Percentiles rank a stretch among this genome's conserved stretches.
Evolutionary conservation across 306 rosid species (phyloP).

Genomic region (Lotus japonicus): DNA sequence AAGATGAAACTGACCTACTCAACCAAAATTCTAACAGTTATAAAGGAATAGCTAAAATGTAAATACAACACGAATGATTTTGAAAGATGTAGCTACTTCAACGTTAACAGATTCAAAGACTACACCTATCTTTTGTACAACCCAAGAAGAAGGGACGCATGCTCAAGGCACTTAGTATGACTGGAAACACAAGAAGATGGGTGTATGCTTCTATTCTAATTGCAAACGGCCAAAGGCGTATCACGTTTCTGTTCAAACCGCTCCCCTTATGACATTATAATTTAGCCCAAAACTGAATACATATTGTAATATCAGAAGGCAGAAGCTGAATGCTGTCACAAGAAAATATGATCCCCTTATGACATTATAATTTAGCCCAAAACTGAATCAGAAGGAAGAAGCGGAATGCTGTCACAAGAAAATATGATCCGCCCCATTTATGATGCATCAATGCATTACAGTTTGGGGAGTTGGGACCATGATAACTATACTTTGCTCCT

Average conservation of each 20-base stretch:
- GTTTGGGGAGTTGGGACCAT: background rate
- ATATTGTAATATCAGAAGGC: background rate
- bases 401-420: background rate
- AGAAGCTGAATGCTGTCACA: background rate
- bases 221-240: background rate
- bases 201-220: background rate
- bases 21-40: background rate
- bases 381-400: background rate
- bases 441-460: background rate
- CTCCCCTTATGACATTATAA: background rate
- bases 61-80: conserved; percentile 9
- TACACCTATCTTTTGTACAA: background rate
- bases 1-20: too few species aligned
- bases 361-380: background rate
- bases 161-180: too few species aligned
- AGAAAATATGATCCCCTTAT: background rate
- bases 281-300: conserved; percentile 4
- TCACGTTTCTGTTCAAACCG: background rate
- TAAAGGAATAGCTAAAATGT: background rate
- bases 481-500: background rate
- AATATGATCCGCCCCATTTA: background rate
- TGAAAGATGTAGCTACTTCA: conserved; percentile 5
- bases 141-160: too few species aligned
- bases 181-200: too few species aligned
- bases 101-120: background rate